phyloP scores from a whole-genome alignment of 192 early-diverging fungal genomes.

The Chytriomyces confervae region DNA sequence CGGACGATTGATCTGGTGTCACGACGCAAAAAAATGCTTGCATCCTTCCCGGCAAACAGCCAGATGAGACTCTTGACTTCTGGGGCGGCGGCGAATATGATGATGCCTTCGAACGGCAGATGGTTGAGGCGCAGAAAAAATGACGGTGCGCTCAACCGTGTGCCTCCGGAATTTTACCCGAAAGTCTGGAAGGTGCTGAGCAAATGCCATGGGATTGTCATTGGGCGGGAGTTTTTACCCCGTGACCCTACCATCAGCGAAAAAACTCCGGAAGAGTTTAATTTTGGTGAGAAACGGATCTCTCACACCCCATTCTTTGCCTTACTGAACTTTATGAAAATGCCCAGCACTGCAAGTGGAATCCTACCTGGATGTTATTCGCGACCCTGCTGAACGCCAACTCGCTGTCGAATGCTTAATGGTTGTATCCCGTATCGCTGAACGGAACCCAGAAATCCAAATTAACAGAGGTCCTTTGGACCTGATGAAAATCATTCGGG shows the following conservation, averaged over 20 bases:
- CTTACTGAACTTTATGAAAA: not conserved
- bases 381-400: conserved; percentile 83
- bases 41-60: conserved; percentile 24
- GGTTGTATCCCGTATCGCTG: conserved; percentile 69
- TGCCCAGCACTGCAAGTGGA: conserved; percentile 70
- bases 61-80: conserved; percentile 11
- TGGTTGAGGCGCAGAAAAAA: conserved; percentile 82
- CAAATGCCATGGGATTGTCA: conserved; percentile 61
- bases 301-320: not conserved
- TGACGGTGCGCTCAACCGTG: conserved; percentile 84
- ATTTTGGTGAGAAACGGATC: conserved; percentile 65
- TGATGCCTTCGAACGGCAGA: conserved; percentile 56
- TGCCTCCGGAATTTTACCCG: conserved; percentile 79
- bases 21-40: conserved; percentile 53
- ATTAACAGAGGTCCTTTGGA: conserved; percentile 57
- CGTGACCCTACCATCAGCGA: conserved; percentile 81
- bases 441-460: conserved; percentile 66
- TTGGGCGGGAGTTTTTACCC: conserved; percentile 66
- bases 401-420: conserved; percentile 74
- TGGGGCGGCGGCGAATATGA: conserved; percentile 31
- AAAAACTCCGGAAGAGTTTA: conserved; percentile 84
- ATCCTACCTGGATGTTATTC: conserved; percentile 71
- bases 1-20: conserved; percentile 55
- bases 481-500: conserved; percentile 64
- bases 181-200: conserved; percentile 77